Base-by-base conservation (phyloP, 2,329 filamentous ascomycete genomes). In the Aspergillus japonicus region DNA sequence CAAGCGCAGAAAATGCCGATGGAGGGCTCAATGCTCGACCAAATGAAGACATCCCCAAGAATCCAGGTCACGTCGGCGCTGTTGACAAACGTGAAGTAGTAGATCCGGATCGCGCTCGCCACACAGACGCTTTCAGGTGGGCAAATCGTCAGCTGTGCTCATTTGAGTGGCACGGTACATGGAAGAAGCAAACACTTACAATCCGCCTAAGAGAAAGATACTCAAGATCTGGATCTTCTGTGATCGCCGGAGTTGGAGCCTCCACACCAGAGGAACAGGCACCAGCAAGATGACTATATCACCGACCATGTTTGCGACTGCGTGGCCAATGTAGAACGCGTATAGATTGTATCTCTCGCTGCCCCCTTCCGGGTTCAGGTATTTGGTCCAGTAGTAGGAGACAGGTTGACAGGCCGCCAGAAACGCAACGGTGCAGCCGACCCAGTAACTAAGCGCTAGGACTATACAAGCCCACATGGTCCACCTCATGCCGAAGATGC, bases 1-100 rank as follows among this genome's bases (percentile, higher is more conserved):
- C 66, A 68, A 6, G 66, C 65, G 29, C 66, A 61, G 42, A 68
- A 60, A 5, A 68, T 66, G 2, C 64, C 66, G 19, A 67, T 62
- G 48, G 62, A 66, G n/a, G 66, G 64, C 23, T 68, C 66, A 42
- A 68, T 62, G 42, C 56, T 66, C 39, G 65, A 64, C 64, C 65
- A 66, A 44, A 67, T 66, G 39, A 65, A 62, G 0, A 57, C 66
- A 35, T 65, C 60, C 11, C 64, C 65, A 10, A 65, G 62, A 2
- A 61, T 54, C 63, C 64, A 66, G 19, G 65, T 66, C 23, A 65
- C 58, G 42, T 66, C 65, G 29, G 60, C 33, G 8, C 24, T 11
- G n/a, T 54, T 64, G 29, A 67, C 52, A 10, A 58, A 50, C 2
- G 64, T 63, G 24, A 67, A 62, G 39, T 56, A 59, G 33, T 58